A percentile compares a stretch with the other conserved stretches of the same genome.
Evolutionary conservation across 805 yeast genomes (phyloP).

Genomic region (Yamadazyma philogaea): DNA sequence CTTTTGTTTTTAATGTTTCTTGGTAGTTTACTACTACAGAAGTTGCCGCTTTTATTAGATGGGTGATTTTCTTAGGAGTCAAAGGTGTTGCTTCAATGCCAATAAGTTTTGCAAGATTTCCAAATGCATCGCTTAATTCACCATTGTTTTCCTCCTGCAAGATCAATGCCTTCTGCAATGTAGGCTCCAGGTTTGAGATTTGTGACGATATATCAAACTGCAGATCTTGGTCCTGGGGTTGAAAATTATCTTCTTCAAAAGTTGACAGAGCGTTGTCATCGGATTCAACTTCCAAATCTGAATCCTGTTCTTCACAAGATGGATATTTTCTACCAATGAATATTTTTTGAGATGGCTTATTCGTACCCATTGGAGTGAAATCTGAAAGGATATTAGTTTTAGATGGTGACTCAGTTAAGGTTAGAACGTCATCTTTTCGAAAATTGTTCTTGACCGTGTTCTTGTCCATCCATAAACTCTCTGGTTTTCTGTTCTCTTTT

Average conservation of each 20-base stretch:
- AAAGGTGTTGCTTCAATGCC: neutral
- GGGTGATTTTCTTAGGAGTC: neutral
- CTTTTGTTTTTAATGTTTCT: neutral
- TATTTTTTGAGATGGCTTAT: neutral
- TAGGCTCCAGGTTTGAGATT: neutral
- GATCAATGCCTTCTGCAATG: slow-evolving; percentile 1
- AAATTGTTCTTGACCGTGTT: slow-evolving; percentile 4
- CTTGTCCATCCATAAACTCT: slow-evolving; percentile 7
- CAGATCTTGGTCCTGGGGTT: neutral
- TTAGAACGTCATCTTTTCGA: too few species aligned
- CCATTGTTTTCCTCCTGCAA: neutral
- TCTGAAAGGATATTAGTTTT: neutral
- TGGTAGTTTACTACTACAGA: neutral
- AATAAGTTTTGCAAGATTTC: neutral
- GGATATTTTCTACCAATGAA: neutral
- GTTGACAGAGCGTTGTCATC: neutral
- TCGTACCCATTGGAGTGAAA: neutral
- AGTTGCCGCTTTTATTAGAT: neutral
- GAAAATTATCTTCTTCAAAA: neutral
- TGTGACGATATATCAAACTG: neutral
- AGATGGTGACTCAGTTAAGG: neutral
- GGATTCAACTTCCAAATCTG: neutral
- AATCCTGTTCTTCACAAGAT: too few species aligned
- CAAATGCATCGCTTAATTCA: neutral
- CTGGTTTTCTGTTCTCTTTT: neutral